Percentiles rank a stretch among this genome's conserved stretches.
phyloP scores from a whole-genome alignment of 2,329 filamentous ascomycete species.

The Aspergillus felis region DNA sequence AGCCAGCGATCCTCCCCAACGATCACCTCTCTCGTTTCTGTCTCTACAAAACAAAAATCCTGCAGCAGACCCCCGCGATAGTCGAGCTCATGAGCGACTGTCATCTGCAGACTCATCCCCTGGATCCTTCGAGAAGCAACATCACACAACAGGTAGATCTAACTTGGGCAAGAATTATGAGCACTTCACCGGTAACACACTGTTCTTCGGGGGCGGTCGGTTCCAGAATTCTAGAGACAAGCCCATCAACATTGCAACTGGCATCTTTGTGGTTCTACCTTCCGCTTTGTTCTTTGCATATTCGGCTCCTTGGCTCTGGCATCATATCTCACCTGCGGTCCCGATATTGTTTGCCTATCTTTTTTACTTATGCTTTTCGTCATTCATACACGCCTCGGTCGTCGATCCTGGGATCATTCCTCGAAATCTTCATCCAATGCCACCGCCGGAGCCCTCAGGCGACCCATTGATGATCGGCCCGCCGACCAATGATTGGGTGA shows the following conservation, averaged over 20 bases:
- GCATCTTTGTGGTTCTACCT: conserved; percentile 73
- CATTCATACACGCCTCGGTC: conserved; percentile 86
- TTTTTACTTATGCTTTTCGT: conserved; percentile 86
- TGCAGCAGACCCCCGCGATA: conserved; percentile 51
- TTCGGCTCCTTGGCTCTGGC: conserved; percentile 73
- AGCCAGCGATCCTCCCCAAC: conserved; percentile 57
- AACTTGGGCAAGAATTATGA: conserved; percentile 72
- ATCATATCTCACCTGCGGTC: conserved; percentile 79
- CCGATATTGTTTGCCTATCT: conserved; percentile 87
- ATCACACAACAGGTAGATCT: conserved; percentile 27
- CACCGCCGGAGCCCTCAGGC: conserved; percentile 68
- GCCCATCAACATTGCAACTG: conserved; percentile 86
- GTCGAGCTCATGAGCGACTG: conserved; percentile 74
- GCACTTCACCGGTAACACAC: conserved; percentile 89
- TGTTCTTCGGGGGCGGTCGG: conserved; percentile 82
- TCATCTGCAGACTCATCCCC: conserved; percentile 76
- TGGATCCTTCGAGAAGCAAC: conserved; percentile 51
- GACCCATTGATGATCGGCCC: conserved; percentile 80
- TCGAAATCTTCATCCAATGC: conserved; percentile 84
- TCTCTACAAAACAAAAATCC: conserved; percentile 55
- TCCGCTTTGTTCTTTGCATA: conserved; percentile 78
- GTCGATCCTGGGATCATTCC: conserved; percentile 93
- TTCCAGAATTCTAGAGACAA: conserved; percentile 82
- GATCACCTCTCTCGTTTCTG: conserved; percentile 72
- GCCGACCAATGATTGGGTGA: conserved; percentile 87